phyloP scores from a whole-genome alignment of 2,329 filamentous ascomycete genomes.

The Fusarium duplospermum region DNA sequence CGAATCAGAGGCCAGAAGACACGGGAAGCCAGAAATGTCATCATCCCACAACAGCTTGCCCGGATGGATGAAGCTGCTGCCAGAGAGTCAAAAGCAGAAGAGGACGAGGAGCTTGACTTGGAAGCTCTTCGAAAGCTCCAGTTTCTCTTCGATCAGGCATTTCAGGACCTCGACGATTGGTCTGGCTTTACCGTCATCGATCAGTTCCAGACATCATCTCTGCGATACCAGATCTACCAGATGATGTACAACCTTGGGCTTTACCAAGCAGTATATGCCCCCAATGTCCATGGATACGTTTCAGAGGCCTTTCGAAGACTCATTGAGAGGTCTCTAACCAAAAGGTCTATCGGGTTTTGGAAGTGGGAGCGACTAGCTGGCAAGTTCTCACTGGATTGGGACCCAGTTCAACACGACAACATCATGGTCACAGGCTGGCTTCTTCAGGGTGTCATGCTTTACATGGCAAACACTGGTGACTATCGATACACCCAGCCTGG shows the following conservation, averaged over 20 bases:
- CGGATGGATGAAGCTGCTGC: neutral
- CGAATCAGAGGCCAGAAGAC: neutral
- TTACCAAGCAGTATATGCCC: neutral
- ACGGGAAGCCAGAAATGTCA: neutral
- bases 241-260: neutral
- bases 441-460: neutral
- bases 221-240: slow-evolving; percentile 2
- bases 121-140: neutral
- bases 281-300: neutral
- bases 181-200: neutral
- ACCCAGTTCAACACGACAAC: neutral
- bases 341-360: neutral
- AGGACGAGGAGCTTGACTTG: neutral
- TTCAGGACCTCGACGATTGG: neutral
- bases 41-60: neutral
- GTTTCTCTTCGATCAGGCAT: neutral
- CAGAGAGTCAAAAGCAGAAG: neutral
- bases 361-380: neutral
- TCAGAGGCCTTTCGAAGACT: neutral
- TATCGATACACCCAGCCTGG: neutral
- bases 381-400: neutral
- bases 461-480: neutral
- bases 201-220: neutral
- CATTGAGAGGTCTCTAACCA: neutral
- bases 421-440: slow-evolving; percentile 3